Percentiles rank a stretch among this genome's conserved stretches.
Evolutionary conservation across 192 early-diverging fungal species (phyloP).

Genomic region (Backusella sp.): DNA sequence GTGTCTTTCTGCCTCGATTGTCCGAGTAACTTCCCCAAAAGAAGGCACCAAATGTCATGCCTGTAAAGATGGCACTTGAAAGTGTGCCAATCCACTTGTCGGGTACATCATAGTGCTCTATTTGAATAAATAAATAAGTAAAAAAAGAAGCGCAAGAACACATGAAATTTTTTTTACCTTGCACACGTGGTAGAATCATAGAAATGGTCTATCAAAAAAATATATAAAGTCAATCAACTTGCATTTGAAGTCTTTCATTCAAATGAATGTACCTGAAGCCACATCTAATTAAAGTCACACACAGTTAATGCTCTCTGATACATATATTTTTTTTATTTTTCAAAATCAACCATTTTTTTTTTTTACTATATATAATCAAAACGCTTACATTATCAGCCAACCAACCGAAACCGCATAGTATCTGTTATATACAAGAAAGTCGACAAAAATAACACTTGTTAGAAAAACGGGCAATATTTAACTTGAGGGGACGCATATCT

Average conservation of each 20-base stretch:
- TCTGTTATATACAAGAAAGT: conserved; percentile 27
- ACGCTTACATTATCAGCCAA: conserved; percentile 81
- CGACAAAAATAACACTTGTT: background rate
- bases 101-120: conserved; percentile 64
- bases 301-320: background rate
- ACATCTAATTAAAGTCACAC: conserved; percentile 44
- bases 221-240: background rate
- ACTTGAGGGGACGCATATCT: too few species aligned
- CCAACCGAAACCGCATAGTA: conserved; percentile 83
- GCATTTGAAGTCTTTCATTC: background rate
- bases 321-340: too few species aligned
- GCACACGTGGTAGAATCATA: conserved; percentile 71
- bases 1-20: conserved; percentile 66
- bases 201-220: conserved; percentile 55
- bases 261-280: conserved; percentile 48
- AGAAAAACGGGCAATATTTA: background rate
- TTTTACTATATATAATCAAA: background rate
- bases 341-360: background rate
- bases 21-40: conserved; percentile 82
- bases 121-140: background rate
- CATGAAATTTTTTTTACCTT: conserved; percentile 39
- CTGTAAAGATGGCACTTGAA: conserved; percentile 69
- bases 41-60: conserved; percentile 81
- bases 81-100: conserved; percentile 66
- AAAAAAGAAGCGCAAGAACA: background rate